Evolutionary conservation across 345 rosid genomes (phyloP).

Genomic region (Populus davidiana): DNA sequence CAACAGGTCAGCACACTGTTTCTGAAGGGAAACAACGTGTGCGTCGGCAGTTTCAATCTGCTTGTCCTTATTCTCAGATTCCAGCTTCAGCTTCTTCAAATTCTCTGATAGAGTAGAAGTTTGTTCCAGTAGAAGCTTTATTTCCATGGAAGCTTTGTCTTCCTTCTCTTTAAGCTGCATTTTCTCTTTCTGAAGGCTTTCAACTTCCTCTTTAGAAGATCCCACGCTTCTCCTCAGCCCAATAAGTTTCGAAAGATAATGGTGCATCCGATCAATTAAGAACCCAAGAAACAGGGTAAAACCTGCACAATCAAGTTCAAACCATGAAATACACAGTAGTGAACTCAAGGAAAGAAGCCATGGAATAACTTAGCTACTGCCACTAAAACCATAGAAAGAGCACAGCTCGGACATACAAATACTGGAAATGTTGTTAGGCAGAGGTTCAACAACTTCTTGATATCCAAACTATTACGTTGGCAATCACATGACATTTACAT

Average conservation of each 20-base stretch:
- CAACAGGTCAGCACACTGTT: slow-evolving; percentile 77
- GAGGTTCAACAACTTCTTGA: neutral
- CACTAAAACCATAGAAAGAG: slow-evolving; percentile 2
- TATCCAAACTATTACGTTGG: neutral
- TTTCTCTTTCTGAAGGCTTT: slow-evolving; percentile 57
- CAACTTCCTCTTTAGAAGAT: slow-evolving; percentile 63
- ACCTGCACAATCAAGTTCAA: slow-evolving; percentile 51
- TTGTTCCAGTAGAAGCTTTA: slow-evolving; percentile 52
- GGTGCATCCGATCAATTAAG: slow-evolving; percentile 77
- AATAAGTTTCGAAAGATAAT: slow-evolving; percentile 67
- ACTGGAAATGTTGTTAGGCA: neutral
- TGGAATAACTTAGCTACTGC: neutral
- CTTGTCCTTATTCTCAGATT: slow-evolving; percentile 64
- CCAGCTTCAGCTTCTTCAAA: slow-evolving; percentile 62
- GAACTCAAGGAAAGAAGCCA: neutral
- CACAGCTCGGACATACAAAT: neutral
- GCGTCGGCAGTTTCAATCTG: slow-evolving; percentile 73
- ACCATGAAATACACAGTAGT: slow-evolving; percentile 3
- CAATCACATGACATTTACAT: too few relatives aligned
- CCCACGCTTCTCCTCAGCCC: slow-evolving; percentile 53
- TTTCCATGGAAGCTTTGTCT: slow-evolving; percentile 57
- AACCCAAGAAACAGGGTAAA: slow-evolving; percentile 85
- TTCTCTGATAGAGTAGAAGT: slow-evolving; percentile 41
- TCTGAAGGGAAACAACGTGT: slow-evolving; percentile 73
- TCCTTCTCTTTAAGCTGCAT: slow-evolving; percentile 58